Base-by-base conservation (phyloP, 352 stramenopile species). In the Pythium diclinum region DNA sequence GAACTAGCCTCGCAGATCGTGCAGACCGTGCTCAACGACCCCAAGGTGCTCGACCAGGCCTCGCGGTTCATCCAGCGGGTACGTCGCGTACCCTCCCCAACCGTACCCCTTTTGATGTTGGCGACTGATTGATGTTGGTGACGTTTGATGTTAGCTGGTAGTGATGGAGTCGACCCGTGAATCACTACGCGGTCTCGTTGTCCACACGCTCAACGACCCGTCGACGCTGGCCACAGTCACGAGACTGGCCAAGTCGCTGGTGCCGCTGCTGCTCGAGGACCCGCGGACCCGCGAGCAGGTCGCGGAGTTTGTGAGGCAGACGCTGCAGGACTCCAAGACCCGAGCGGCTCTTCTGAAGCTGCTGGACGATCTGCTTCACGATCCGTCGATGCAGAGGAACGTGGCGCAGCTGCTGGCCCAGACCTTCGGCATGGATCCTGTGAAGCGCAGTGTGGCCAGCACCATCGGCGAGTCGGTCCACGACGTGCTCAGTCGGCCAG, bases 1-100 rank as follows among this genome's bases (percentile, higher is more conserved):
- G 73, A 92, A 48, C 61, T 94, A 46, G 85, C 85, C 7, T 92
- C 83, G 8, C 83, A 92, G 75, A 94, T 94, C 68, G 83, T 94
- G 11, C 85, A 94, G 69, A 94, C 85, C 7, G 83, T 94, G 68
- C 73, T 94, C 14, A 92, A 92, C 57, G 85, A 94, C 68, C 77
- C 83, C 19, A 89, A 94, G 48, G 85, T 94, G 55, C 74, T 94
- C 30, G 73, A 91, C 56, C 85, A 94, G 71, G 83, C 85, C 17
- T 88, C 82, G 11, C 68, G 71, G 32, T 94, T 94, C 60, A 62
- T 94, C 60, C 79, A 92, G 51, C 69, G 82, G 34, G 83, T 94
- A 72, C 66, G 65, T 53, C 63, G 34, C 21, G 52, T n/a, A 6
- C 34, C 1, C 17, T 8, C 38, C 1, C 8, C n/a, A 52, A 16